A percentile compares a stretch with the other conserved stretches of the same genome.
Evolutionary conservation across 148 eudicot genomes (phyloP).

Genomic region (Oxyria digyna): DNA sequence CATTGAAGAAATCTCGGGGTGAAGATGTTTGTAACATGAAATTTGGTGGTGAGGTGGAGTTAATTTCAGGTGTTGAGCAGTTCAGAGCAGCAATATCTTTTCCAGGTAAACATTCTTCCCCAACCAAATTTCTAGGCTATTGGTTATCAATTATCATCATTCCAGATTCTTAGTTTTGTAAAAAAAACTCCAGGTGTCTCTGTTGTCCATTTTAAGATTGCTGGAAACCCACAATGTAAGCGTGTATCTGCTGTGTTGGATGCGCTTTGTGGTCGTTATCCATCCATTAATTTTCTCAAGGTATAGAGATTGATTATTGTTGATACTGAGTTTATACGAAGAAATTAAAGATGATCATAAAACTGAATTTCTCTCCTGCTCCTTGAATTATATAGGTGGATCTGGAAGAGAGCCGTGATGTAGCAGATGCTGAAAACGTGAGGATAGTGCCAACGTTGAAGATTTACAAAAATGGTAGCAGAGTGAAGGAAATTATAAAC

Average conservation of each 20-base stretch:
- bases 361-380: not conserved
- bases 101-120: constrained; percentile 32
- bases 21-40: constrained; percentile 71
- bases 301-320: constrained; percentile 14
- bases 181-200: constrained; percentile 50
- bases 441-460: constrained; percentile 70
- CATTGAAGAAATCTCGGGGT: constrained; percentile 65
- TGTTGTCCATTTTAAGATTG: constrained; percentile 49
- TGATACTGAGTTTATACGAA: too few relatives aligned
- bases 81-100: constrained; percentile 61
- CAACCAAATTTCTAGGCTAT: too few relatives aligned
- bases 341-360: too few relatives aligned
- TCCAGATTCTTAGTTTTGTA: too few relatives aligned
- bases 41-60: constrained; percentile 51
- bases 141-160: too few relatives aligned
- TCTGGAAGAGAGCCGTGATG: constrained; percentile 39
- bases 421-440: constrained; percentile 57
- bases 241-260: constrained; percentile 46
- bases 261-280: constrained; percentile 46
- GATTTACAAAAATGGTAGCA: constrained; percentile 64
- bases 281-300: constrained; percentile 69
- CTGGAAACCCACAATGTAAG: constrained; percentile 43
- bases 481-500: constrained; percentile 67
- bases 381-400: constrained; percentile 46
- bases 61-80: constrained; percentile 48